phyloP scores from a whole-genome alignment of 2,329 filamentous ascomycete species.

The Zasmidium angulare region DNA sequence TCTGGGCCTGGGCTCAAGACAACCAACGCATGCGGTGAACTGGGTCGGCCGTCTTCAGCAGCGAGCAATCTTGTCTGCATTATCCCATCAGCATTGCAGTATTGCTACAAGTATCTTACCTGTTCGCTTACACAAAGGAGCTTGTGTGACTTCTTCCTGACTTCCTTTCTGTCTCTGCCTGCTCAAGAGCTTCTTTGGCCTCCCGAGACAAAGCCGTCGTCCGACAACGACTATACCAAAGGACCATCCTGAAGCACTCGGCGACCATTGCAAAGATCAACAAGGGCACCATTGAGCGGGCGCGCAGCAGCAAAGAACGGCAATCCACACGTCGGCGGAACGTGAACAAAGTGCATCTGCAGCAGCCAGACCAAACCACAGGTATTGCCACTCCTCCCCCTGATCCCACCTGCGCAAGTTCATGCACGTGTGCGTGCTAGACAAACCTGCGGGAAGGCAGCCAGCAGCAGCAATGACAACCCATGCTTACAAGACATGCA shows the following conservation, averaged over 20 bases:
- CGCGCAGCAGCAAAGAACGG: constrained; percentile 27
- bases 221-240: constrained; percentile 31
- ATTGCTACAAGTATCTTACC: constrained; percentile 35
- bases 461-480: constrained; percentile 25
- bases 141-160: constrained; percentile 32
- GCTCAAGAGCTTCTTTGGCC: constrained; percentile 26
- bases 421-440: constrained; percentile 30
- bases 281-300: constrained; percentile 24
- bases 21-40: constrained; percentile 34
- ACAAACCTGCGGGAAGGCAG: constrained; percentile 27
- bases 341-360: constrained; percentile 30
- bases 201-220: constrained; percentile 32
- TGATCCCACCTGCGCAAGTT: constrained; percentile 16
- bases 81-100: constrained; percentile 17
- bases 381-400: constrained; percentile 25
- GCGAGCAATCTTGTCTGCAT: constrained; percentile 6
- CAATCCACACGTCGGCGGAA: constrained; percentile 16
- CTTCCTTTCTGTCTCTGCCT: constrained; percentile 32
- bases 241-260: constrained; percentile 14
- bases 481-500: constrained; percentile 38
- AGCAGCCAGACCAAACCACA: constrained; percentile 30
- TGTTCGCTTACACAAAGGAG: constrained; percentile 35
- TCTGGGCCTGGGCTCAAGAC: constrained; percentile 31
- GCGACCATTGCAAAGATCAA: constrained; percentile 20
- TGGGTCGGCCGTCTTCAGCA: constrained; percentile 31